Conservation (phyloP, 2,329 filamentous ascomycete species). For the Achaetomium macrosporum region DNA sequence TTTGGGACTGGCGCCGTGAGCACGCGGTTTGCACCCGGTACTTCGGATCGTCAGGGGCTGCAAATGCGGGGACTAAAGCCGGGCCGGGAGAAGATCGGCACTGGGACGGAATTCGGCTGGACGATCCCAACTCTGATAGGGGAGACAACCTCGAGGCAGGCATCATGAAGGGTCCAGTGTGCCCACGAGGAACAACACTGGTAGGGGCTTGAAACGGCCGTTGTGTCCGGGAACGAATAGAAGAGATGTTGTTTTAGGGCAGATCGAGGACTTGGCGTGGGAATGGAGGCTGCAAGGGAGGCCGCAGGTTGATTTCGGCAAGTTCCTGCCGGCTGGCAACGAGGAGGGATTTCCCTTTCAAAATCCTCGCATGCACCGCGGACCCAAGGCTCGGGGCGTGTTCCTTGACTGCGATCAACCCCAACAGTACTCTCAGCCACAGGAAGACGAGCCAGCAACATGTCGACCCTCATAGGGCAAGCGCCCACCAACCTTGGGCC, state of each 20-base stretch:
- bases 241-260: not conserved
- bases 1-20: not conserved
- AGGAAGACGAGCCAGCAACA: conserved; percentile 13
- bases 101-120: conserved; percentile 3
- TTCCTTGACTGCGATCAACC: not conserved
- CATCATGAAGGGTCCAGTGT: conserved; percentile 2
- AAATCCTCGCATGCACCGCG: conserved; percentile 3
- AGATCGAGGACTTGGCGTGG: conserved; percentile 1
- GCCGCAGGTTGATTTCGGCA: conserved; percentile 10
- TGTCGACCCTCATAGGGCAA: conserved; percentile 23
- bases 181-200: not conserved
- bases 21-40: not conserved
- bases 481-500: conserved; percentile 25
- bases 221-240: not conserved
- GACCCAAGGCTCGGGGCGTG: not conserved
- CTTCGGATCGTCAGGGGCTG: conserved; percentile 16
- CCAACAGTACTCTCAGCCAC: not conserved
- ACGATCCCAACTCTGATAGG: conserved; percentile 7
- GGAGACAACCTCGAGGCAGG: not conserved
- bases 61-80: conserved; percentile 10
- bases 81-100: conserved; percentile 15
- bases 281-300: conserved; percentile 13
- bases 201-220: conserved; percentile 12
- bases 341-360: conserved; percentile 2
- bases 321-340: not conserved